Conservation (phyloP, 768 basidiomycete species). For the Panaeolus cyanescens region DNA sequence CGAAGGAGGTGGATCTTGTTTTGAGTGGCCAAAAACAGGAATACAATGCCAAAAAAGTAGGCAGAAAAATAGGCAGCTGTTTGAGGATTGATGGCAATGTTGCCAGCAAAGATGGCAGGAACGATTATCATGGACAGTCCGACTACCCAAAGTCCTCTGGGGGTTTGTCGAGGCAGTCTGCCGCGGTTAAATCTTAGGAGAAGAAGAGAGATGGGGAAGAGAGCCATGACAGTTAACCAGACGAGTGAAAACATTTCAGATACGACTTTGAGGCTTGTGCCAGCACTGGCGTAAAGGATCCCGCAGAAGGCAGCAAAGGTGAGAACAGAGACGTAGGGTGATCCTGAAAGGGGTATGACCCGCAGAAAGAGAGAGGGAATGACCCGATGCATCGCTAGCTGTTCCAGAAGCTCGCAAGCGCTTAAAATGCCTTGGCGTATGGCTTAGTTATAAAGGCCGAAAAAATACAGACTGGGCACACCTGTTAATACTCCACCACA, state of each 20-base stretch:
- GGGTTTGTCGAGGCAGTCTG: slow-evolving; percentile 45
- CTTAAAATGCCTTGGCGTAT: slow-evolving; percentile 45
- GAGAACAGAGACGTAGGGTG: slow-evolving; percentile 53
- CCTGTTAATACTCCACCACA: slow-evolving; percentile 75
- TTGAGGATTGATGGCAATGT: slow-evolving; percentile 56
- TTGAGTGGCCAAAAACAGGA: slow-evolving; percentile 49
- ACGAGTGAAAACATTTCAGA: slow-evolving; percentile 73
- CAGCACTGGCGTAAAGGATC: slow-evolving; percentile 59
- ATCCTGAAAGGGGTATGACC: slow-evolving; percentile 48
- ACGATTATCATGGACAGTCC: slow-evolving; percentile 44
- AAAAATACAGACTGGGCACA: slow-evolving; percentile 20
- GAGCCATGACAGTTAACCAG: slow-evolving; percentile 65
- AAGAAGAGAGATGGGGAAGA: slow-evolving; percentile 63
- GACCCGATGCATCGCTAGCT: slow-evolving; percentile 60
- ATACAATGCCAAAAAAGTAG: slow-evolving; percentile 55
- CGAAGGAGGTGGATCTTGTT: slow-evolving; percentile 57
- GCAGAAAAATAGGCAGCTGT: slow-evolving; percentile 64
- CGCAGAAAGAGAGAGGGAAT: slow-evolving; percentile 55
- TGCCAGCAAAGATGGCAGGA: slow-evolving; percentile 53
- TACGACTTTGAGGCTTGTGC: slow-evolving; percentile 50
- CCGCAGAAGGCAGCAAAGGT: slow-evolving; percentile 51
- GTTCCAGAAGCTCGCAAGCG: slow-evolving; percentile 59
- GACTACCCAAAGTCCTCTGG: slow-evolving; percentile 42
- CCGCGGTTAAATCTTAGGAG: slow-evolving; percentile 68
- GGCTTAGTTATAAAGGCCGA: neutral